A percentile compares a stretch with the other conserved stretches of the same genome.
Conservation (phyloP, 2,329 filamentous ascomycete species). For the Bisporella sp. region DNA sequence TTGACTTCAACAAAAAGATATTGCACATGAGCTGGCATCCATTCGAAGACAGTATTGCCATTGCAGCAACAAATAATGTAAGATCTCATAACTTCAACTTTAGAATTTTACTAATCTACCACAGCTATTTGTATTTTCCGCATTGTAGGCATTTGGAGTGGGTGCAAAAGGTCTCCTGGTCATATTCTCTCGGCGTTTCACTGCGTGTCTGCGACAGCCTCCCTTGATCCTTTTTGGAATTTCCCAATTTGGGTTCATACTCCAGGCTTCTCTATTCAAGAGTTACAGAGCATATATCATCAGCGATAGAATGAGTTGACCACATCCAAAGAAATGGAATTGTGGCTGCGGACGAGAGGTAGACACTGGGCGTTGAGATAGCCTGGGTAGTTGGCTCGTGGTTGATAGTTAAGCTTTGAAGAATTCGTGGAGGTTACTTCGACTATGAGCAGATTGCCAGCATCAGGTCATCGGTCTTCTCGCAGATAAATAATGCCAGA, state of each 20-base stretch:
- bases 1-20: constrained; percentile 99
- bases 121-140: constrained; percentile 73
- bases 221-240: constrained; percentile 12
- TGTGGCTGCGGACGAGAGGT: too few relatives aligned
- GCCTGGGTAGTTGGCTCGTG: too few relatives aligned
- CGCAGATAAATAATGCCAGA: constrained; percentile 27
- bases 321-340: too few relatives aligned
- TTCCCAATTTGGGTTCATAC: constrained; percentile 14
- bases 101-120: constrained; percentile 10
- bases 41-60: constrained; percentile 98
- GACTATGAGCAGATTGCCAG: constrained; percentile 18
- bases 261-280: constrained; percentile 9
- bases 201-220: constrained; percentile 21
- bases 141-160: constrained; percentile 46
- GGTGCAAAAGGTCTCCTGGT: constrained; percentile 22
- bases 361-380: too few relatives aligned
- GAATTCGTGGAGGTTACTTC: constrained; percentile 10
- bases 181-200: constrained; percentile 26
- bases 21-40: constrained; percentile 99
- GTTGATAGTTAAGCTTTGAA: too few relatives aligned
- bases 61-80: constrained; percentile 98
- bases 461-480: constrained; percentile 23
- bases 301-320: too few relatives aligned
- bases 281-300: too few relatives aligned
- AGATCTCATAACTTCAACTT: constrained; percentile 38